Percentiles rank a stretch among this genome's conserved stretches.
phyloP scores from a whole-genome alignment of 495 filamentous ascomycete species.

The Xylaria castorea region DNA sequence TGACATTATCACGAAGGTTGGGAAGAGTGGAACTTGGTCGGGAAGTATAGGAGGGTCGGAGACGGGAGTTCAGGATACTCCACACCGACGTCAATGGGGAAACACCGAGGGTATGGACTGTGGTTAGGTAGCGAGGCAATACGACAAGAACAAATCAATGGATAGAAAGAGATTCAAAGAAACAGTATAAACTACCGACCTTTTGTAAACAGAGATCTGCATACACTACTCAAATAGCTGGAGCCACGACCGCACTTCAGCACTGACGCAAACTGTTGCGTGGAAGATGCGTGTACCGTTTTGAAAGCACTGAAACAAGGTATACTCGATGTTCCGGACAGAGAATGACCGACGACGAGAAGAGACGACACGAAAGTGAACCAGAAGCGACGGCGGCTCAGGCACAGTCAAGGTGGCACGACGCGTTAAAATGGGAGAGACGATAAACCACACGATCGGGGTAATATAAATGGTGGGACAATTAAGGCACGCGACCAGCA shows the following conservation, averaged over 20 bases:
- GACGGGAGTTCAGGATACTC: neutral
- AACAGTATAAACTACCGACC: slow-evolving; percentile 14
- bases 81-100: slow-evolving; percentile 25
- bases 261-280: neutral
- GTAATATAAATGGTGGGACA: neutral
- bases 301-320: neutral
- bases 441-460: neutral
- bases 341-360: slow-evolving; percentile 8
- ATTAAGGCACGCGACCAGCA: slow-evolving; percentile 10
- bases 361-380: neutral
- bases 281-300: neutral
- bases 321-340: neutral
- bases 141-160: neutral
- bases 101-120: neutral
- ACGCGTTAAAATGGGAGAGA: neutral
- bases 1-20: slow-evolving; percentile 12
- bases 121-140: slow-evolving; percentile 7
- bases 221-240: neutral
- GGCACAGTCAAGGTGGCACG: neutral
- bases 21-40: slow-evolving; percentile 4
- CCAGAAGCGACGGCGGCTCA: neutral
- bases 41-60: slow-evolving; percentile 22
- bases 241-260: neutral
- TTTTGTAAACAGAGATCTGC: neutral
- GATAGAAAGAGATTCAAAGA: neutral